Evolutionary conservation across 352 stramenopile genomes (phyloP), one percentile per base, ranked within the genome.

Genomic region (Globisporangium parvum): DNA sequence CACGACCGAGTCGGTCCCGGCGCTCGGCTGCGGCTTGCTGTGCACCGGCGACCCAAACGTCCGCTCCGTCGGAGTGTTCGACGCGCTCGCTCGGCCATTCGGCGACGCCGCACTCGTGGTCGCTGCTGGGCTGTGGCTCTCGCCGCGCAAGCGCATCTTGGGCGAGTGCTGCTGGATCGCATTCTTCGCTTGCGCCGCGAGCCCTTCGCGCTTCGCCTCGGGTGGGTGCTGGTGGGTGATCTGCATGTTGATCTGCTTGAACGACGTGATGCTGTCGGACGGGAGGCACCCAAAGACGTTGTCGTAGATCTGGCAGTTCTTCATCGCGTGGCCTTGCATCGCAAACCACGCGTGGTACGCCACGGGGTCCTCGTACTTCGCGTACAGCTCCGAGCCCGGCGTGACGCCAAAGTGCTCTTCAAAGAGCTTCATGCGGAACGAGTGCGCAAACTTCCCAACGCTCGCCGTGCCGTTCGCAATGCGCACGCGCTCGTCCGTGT

Each of bases 381-480:
- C 50, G 44, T 91, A 88, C 52, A 73, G 44, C 17, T 59, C 47
- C 4, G 74, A 76, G 11, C 71, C 78, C 1, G 69, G 74, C 9
- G 65, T 23, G 6, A 87, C 40, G 8, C 84, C 85, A 71, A 94
- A 92, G 48, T 94, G 85, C 67, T 94, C 85, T 44, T 88, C 73
- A 52, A 94, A 92, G 42, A 94, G 67, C 57, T 85, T 83, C 85
- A 94, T 94, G 33, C 81, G 85, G 65, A 94, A 92, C 47, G 80
- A 92, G 55, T 93, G 82, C 2, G 63, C 75, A 66, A 93, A 93
- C 51, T 88, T 90, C 50, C 85, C 85, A 31, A 92, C 79, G 42
- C 65, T 77, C 44, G 70, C 78, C 2, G 59, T 48, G 2, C 70
- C 72, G 17, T 70, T 61, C 6, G 65, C 77, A 18, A 92, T 75